These are phyloP conservation scores for Isoetes engelmannii DNA, from an alignment of 83 land plant genomes.

Conservation along the genomic window DNA sequence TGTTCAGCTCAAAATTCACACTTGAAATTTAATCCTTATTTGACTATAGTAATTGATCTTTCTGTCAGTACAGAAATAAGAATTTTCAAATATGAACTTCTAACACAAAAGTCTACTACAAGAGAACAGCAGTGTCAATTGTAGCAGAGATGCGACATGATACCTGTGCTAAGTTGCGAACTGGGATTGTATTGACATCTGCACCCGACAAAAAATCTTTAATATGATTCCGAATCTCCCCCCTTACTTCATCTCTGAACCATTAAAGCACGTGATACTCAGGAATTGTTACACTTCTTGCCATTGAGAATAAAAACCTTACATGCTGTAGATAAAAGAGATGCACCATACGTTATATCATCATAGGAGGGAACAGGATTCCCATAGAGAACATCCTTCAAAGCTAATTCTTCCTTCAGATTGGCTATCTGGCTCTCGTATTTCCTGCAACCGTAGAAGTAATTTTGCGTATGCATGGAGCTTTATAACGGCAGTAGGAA, in stretches of 20 bases:
- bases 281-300: not conserved
- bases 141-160: not conserved
- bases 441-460: constrained; percentile 10
- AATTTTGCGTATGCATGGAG: not conserved
- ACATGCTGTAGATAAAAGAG: not conserved
- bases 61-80: no score
- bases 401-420: constrained; percentile 33
- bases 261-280: not conserved
- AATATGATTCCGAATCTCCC: constrained; percentile 14
- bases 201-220: constrained; percentile 26
- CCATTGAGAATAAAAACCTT: not conserved
- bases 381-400: constrained; percentile 34
- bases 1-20: no score
- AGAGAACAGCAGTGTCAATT: no score
- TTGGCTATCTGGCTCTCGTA: constrained; percentile 28
- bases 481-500: not conserved
- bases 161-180: constrained; percentile 27
- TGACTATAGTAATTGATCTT: no score
- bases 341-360: constrained; percentile 29
- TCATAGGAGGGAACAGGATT: constrained; percentile 21
- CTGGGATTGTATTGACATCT: constrained; percentile 26
- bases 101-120: no score
- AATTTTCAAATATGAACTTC: no score
- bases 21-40: no score
- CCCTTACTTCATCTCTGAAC: constrained; percentile 25